Evolutionary conservation across 257 asterid species (phyloP).

Genomic region (Solanum appendiculatum): DNA sequence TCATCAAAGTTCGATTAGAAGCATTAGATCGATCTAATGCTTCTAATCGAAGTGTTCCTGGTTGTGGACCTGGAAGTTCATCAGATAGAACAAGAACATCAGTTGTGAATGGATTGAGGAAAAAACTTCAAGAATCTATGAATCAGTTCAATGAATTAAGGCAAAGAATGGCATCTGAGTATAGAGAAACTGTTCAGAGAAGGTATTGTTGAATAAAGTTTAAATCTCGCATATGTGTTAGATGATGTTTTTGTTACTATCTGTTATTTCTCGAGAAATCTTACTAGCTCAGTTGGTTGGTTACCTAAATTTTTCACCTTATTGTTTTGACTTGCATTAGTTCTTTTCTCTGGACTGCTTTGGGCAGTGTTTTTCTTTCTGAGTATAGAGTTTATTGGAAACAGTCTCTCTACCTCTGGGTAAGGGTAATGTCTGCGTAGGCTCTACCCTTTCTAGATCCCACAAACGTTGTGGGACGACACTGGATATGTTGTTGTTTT

Average conservation of each 20-base stretch:
- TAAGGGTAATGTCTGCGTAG: fast-evolving
- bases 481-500: too few relatives aligned
- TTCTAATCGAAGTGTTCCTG: conserved; percentile 48
- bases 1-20: conserved; percentile 44
- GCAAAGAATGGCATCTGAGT: conserved; percentile 41
- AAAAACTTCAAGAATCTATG: conserved; percentile 54
- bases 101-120: conserved; percentile 59
- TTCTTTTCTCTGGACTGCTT: not conserved
- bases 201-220: conserved; percentile 14
- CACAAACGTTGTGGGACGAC: not conserved
- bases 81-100: conserved; percentile 63
- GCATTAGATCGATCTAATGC: conserved; percentile 49
- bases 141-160: conserved; percentile 49
- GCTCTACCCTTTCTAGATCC: not conserved
- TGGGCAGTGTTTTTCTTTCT: not conserved
- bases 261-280: not conserved
- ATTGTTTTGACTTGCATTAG: not conserved
- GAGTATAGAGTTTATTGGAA: too few relatives aligned
- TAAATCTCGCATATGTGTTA: not conserved
- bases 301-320: fast-evolving
- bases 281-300: not conserved
- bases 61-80: conserved; percentile 67
- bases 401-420: too few relatives aligned
- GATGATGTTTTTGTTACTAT: not conserved
- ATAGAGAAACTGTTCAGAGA: conserved; percentile 48